phyloP scores from a whole-genome alignment of 2,329 filamentous ascomycete genomes.

The Mariannaea sp. region DNA sequence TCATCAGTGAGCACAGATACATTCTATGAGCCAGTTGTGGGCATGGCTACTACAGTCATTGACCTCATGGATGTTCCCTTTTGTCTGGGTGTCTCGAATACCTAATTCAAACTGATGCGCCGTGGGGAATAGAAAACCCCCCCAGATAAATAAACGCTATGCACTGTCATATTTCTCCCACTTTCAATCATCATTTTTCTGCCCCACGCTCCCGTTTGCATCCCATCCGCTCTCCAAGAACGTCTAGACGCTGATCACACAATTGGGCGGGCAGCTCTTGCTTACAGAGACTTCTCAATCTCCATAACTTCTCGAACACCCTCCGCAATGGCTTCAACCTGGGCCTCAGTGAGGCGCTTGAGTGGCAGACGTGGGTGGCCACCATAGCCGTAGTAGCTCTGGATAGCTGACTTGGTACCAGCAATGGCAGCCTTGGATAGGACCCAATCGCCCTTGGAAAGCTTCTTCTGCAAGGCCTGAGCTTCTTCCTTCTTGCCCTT shows the following conservation, averaged over 20 bases:
- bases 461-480: conserved; percentile 73
- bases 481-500: conserved; percentile 78
- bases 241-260: too few species aligned
- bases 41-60: conserved; percentile 3
- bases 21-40: conserved; percentile 11
- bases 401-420: conserved; percentile 83
- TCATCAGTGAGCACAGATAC: conserved; percentile 1
- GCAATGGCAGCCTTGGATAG: conserved; percentile 82
- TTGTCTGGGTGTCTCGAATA: conserved; percentile 11
- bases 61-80: conserved; percentile 7
- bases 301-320: conserved; percentile 68
- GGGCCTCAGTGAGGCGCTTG: conserved; percentile 65
- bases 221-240: background rate
- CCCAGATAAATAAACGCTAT: conserved; percentile 18
- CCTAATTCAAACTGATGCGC: conserved; percentile 12
- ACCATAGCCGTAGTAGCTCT: conserved; percentile 82
- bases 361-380: conserved; percentile 75
- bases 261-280: too few species aligned
- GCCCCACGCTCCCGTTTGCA: too few species aligned
- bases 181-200: conserved; percentile 5
- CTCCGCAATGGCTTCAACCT: conserved; percentile 57
- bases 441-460: conserved; percentile 81
- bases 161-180: conserved; percentile 12
- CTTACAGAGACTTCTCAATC: conserved; percentile 60
- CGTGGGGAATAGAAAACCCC: conserved; percentile 1